Conservation (phyloP, 305 asterid genomes). For the Solanum aculeatissimum region DNA sequence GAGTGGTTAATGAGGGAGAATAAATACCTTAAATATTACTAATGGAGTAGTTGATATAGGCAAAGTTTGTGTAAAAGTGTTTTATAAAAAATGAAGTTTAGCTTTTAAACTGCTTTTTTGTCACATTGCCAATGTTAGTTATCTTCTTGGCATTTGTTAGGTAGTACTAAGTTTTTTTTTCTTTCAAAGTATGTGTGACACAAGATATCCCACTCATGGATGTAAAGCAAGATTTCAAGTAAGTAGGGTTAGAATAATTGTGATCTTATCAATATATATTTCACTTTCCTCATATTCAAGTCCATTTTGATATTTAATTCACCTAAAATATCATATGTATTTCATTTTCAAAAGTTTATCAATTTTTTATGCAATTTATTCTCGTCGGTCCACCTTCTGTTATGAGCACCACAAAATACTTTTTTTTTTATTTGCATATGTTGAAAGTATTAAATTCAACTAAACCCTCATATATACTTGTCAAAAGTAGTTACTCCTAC, state of each 20-base stretch:
- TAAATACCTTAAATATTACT: neutral
- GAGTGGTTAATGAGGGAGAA: neutral
- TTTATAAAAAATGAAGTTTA: neutral
- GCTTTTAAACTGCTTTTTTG: neutral
- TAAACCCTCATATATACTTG: neutral
- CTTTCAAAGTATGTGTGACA: too few relatives aligned
- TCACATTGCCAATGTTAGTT: neutral
- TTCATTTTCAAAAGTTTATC: too few relatives aligned
- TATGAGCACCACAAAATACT: neutral
- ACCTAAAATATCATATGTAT: too few relatives aligned
- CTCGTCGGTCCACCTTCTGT: neutral
- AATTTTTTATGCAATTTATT: neutral
- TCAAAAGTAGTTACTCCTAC: neutral
- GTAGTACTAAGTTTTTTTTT: too few relatives aligned
- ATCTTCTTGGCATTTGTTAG: neutral
- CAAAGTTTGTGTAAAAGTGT: neutral
- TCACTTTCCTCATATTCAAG: too few relatives aligned
- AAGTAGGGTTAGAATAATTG: neutral
- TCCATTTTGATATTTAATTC: too few relatives aligned
- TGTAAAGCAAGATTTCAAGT: neutral
- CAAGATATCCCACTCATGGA: neutral
- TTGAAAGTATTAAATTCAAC: neutral
- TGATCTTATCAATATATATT: neutral
- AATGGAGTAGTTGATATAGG: neutral
- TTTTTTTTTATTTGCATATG: neutral